phyloP scores from a whole-genome alignment of 2,329 filamentous ascomycete genomes.

The Aspergillus pseudoviridinutans region DNA sequence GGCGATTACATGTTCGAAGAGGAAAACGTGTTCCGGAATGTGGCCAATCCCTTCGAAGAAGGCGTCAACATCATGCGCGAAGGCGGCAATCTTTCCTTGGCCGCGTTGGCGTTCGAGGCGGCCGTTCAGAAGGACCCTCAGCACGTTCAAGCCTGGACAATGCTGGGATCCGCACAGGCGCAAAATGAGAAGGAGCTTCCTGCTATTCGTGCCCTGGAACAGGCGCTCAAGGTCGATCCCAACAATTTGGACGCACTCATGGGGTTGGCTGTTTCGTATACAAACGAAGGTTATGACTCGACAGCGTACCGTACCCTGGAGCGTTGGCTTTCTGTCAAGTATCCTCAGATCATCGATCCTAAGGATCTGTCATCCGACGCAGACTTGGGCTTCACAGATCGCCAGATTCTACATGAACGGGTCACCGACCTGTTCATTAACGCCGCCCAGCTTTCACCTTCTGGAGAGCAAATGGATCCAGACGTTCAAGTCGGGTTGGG shows the following conservation, averaged over 20 bases:
- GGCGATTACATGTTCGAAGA: constrained; percentile 94
- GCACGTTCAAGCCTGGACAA: constrained; percentile 90
- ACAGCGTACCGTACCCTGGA: constrained; percentile 95
- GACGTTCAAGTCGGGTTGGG: constrained; percentile 97
- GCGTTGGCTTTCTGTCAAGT: constrained; percentile 94
- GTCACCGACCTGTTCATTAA: constrained; percentile 88
- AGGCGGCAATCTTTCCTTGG: constrained; percentile 89
- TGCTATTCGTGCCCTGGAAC: constrained; percentile 88
- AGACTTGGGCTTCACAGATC: constrained; percentile 94
- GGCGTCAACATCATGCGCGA: constrained; percentile 89
- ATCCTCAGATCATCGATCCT: constrained; percentile 74
- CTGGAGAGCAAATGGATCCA: constrained; percentile 93
- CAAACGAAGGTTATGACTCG: constrained; percentile 97
- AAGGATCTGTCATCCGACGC: constrained; percentile 67
- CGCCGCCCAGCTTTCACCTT: constrained; percentile 85
- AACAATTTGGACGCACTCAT: constrained; percentile 86
- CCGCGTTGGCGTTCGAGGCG: constrained; percentile 91
- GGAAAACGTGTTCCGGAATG: constrained; percentile 81
- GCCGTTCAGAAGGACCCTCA: constrained; percentile 84
- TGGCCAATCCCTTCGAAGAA: constrained; percentile 84
- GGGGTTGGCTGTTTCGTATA: constrained; percentile 94
- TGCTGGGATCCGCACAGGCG: constrained; percentile 85
- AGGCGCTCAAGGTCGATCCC: constrained; percentile 82
- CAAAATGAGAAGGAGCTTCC: constrained; percentile 99
- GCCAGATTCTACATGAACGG: constrained; percentile 81